These are phyloP conservation scores for Nigrospora osmanthi DNA, from an alignment of 2,329 filamentous ascomycete species.

Conservation along the genomic window DNA sequence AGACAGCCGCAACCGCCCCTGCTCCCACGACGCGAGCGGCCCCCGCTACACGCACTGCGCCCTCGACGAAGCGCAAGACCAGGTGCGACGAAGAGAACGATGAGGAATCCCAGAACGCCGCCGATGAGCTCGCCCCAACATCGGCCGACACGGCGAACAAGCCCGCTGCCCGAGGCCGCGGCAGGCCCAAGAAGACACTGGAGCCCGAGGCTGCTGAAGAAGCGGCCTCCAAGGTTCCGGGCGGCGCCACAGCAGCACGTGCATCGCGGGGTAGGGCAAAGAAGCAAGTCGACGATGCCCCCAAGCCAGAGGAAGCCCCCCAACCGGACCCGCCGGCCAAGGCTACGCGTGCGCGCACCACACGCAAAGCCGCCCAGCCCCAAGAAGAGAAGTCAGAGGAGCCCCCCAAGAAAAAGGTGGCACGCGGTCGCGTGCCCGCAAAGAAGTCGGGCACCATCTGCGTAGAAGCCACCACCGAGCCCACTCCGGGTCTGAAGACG, in stretches of 20 bases:
- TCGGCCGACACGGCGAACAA: constrained; percentile 19
- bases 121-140: constrained; percentile 14
- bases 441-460: constrained; percentile 31
- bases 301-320: neutral
- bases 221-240: constrained; percentile 10
- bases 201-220: constrained; percentile 21
- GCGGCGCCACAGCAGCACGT: constrained; percentile 17
- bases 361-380: constrained; percentile 17
- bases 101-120: constrained; percentile 27
- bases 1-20: neutral
- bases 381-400: constrained; percentile 26
- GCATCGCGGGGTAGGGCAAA: constrained; percentile 35
- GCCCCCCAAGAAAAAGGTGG: too few species aligned
- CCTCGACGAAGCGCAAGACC: constrained; percentile 42
- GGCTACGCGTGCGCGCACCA: constrained; percentile 15
- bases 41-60: constrained; percentile 1
- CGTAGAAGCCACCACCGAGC: constrained; percentile 21
- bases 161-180: constrained; percentile 30
- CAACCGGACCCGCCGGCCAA: constrained; percentile 13
- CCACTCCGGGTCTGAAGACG: constrained; percentile 29
- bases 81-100: constrained; percentile 47
- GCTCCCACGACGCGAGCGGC: constrained; percentile 16
- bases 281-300: constrained; percentile 23
- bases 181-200: constrained; percentile 34
- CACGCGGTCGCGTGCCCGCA: constrained; percentile 22